phyloP scores from a whole-genome alignment of 2,329 filamentous ascomycete species.

The Tolypocladium sp. region DNA sequence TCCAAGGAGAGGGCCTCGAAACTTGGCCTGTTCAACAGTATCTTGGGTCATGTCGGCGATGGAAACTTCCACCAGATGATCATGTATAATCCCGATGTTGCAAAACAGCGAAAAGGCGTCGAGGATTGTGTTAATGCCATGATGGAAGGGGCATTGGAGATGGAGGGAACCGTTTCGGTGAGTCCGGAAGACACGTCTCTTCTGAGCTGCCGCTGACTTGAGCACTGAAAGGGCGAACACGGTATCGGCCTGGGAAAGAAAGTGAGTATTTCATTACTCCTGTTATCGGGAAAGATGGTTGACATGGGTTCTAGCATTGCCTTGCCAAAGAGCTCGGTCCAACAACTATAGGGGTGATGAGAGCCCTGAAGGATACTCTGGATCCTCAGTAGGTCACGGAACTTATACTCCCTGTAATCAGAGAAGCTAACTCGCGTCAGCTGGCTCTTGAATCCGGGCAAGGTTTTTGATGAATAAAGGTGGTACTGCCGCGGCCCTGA shows the following conservation, averaged over 20 bases:
- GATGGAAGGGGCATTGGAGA: slow-evolving; percentile 59
- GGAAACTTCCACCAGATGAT: slow-evolving; percentile 61
- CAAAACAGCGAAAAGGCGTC: slow-evolving; percentile 43
- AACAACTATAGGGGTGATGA: slow-evolving; percentile 58
- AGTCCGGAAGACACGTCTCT: slow-evolving; percentile 26
- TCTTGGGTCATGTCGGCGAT: slow-evolving; percentile 67
- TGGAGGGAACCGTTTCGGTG: slow-evolving; percentile 60
- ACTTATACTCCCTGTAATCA: neutral
- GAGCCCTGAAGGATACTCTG: slow-evolving; percentile 51
- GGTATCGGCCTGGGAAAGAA: slow-evolving; percentile 63
- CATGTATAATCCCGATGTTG: slow-evolving; percentile 36
- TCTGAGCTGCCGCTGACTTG: neutral
- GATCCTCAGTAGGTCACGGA: slow-evolving; percentile 38
- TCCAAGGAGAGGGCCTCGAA: slow-evolving; percentile 57
- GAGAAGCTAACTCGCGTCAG: slow-evolving; percentile 13
- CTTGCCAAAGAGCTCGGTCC: slow-evolving; percentile 54
- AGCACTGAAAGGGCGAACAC: slow-evolving; percentile 45
- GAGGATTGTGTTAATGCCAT: slow-evolving; percentile 56
- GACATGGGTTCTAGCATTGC: slow-evolving; percentile 24
- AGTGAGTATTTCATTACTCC: slow-evolving; percentile 23
- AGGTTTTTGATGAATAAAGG: slow-evolving; percentile 47
- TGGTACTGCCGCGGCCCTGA: neutral
- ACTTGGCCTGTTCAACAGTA: slow-evolving; percentile 53
- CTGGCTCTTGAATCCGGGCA: slow-evolving; percentile 62
- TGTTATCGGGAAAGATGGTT: neutral